Evolutionary conservation across 1,139 yeast genomes (phyloP).

Genomic region (Arxiozyma slooffiae): DNA sequence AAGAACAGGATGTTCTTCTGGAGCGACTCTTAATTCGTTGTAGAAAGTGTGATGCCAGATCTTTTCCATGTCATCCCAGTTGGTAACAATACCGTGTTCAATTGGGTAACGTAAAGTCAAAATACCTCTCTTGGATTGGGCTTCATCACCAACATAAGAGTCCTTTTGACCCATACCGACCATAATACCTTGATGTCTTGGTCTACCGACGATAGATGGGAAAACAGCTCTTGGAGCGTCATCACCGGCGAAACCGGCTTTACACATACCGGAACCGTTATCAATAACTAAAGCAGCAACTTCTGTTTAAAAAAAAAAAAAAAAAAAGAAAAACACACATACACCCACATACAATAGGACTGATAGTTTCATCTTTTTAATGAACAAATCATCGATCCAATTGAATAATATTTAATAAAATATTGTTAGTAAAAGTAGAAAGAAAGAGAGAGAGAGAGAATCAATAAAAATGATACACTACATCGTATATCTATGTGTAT

Average conservation of each 20-base stretch:
- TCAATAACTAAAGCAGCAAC: conserved; percentile 66
- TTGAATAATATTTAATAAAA: background rate
- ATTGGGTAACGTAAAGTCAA: conserved; percentile 97
- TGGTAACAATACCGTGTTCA: conserved; percentile 99
- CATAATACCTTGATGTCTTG: conserved; percentile 99
- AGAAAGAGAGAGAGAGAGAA: background rate
- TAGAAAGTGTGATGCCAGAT: conserved; percentile 98
- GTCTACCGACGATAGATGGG: conserved; percentile 99
- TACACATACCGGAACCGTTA: conserved; percentile 99
- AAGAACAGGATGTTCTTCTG: conserved; percentile 97
- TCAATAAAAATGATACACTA: background rate
- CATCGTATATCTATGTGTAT: too few species aligned
- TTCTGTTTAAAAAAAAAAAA: conserved; percentile 16
- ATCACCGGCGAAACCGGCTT: conserved; percentile 99
- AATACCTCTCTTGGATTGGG: conserved; percentile 99
- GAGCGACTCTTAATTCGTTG: conserved; percentile 97
- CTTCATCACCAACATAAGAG: conserved; percentile 99
- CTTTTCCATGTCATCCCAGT: conserved; percentile 99
- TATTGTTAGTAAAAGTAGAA: background rate
- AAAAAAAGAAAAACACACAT: background rate
- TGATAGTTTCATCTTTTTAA: too few species aligned
- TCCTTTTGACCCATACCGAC: conserved; percentile 99
- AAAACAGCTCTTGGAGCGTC: conserved; percentile 99
- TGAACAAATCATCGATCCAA: background rate
- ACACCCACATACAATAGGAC: background rate